A percentile compares a stretch with the other conserved stretches of the same genome.
phyloP scores from a whole-genome alignment of 345 rosid species.

The Euphorbia peplus region DNA sequence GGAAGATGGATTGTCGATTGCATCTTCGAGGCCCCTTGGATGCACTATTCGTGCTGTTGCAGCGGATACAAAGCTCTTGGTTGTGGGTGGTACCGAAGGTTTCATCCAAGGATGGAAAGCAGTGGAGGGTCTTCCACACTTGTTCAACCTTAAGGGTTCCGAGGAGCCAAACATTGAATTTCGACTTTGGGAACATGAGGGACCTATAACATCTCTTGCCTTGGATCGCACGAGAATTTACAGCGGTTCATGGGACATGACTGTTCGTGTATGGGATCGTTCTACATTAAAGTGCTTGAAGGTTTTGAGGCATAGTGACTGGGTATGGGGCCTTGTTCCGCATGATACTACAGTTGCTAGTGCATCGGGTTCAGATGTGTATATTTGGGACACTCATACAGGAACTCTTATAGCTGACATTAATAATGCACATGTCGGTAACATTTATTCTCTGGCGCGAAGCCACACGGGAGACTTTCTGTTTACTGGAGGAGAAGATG shows the following conservation, averaged over 20 bases:
- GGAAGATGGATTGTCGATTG: conserved; percentile 73
- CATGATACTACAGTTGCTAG: conserved; percentile 60
- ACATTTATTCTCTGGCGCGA: conserved; percentile 63
- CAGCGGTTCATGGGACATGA: conserved; percentile 97
- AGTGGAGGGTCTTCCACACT: conserved; percentile 49
- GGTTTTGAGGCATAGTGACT: conserved; percentile 78
- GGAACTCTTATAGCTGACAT: conserved; percentile 56
- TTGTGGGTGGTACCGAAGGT: conserved; percentile 90
- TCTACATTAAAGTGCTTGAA: conserved; percentile 57
- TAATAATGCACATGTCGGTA: conserved; percentile 59
- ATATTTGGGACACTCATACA: conserved; percentile 56
- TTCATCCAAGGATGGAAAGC: conserved; percentile 88
- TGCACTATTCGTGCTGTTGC: conserved; percentile 82
- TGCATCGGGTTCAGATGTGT: conserved; percentile 78
- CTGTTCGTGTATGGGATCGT: conserved; percentile 87
- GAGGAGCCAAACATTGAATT: conserved; percentile 47
- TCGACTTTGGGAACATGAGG: conserved; percentile 85
- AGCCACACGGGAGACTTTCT: conserved; percentile 79
- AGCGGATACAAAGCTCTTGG: conserved; percentile 72
- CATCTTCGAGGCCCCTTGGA: conserved; percentile 72
- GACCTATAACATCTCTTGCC: conserved; percentile 79
- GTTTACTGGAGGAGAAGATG: conserved; percentile 94
- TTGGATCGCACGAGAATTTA: conserved; percentile 61
- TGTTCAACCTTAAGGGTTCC: conserved; percentile 66
- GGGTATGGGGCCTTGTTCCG: conserved; percentile 86